Conservation (phyloP, 148 eudicot genomes). For the Chenopodium quinoa region DNA sequence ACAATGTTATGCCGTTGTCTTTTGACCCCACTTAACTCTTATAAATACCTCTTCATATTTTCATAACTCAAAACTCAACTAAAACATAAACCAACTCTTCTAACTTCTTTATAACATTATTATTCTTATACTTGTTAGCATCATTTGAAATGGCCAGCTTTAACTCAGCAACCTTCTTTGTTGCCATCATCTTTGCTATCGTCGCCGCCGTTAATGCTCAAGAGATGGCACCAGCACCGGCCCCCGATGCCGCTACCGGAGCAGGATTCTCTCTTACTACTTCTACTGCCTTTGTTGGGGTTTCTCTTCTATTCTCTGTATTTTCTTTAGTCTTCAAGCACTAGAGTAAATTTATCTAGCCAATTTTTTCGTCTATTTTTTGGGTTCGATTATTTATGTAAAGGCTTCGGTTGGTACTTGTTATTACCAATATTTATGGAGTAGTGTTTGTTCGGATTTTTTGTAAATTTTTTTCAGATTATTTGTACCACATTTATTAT, state of each 20-base stretch:
- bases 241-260: slow-evolving; percentile 13
- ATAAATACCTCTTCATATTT: background rate
- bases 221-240: slow-evolving; percentile 10
- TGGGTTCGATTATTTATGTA: too few relatives aligned
- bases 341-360: background rate
- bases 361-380: too few relatives aligned
- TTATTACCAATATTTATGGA: too few relatives aligned
- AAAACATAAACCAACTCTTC: too few relatives aligned
- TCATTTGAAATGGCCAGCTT: slow-evolving; percentile 11
- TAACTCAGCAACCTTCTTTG: background rate
- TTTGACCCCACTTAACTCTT: background rate
- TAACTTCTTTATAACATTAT: too few relatives aligned
- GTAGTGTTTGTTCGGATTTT: background rate
- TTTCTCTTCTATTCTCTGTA: slow-evolving; percentile 13
- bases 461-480: background rate
- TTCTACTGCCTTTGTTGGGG: slow-evolving; percentile 6
- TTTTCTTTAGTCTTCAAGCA: slow-evolving; percentile 13
- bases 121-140: too few relatives aligned
- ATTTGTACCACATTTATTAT: slow-evolving; percentile 1
- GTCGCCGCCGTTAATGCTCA: background rate
- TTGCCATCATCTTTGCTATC: background rate
- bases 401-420: too few relatives aligned
- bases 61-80: background rate
- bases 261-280: slow-evolving; percentile 18
- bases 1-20: background rate